These are phyloP conservation scores for Solanum chilense DNA, from an alignment of 257 asterid species.

Conservation along the genomic window DNA sequence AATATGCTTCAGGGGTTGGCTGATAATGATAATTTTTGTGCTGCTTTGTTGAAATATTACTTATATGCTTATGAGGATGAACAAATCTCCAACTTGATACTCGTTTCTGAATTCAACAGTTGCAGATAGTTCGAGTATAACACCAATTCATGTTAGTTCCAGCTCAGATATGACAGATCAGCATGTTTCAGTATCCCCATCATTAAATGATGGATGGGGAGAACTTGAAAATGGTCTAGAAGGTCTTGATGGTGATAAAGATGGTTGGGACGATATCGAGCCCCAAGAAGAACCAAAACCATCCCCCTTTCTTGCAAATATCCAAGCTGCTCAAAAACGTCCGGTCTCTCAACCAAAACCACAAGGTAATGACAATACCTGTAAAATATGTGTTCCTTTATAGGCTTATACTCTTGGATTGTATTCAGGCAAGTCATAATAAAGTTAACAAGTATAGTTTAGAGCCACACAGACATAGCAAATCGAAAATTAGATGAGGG, in stretches of 20 bases:
- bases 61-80: background rate
- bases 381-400: background rate
- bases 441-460: background rate
- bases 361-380: slow-evolving; percentile 38
- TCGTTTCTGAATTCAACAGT: slow-evolving; percentile 23
- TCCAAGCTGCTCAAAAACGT: slow-evolving; percentile 70
- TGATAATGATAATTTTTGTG: background rate
- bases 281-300: slow-evolving; percentile 77
- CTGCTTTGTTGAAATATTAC: background rate
- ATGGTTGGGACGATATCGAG: slow-evolving; percentile 95
- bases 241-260: slow-evolving; percentile 42
- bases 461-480: background rate
- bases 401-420: background rate
- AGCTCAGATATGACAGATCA: slow-evolving; percentile 33
- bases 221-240: slow-evolving; percentile 74
- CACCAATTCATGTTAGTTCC: slow-evolving; percentile 41
- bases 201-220: slow-evolving; percentile 95
- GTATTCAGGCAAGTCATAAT: background rate
- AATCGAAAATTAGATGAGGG: background rate
- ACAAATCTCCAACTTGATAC: slow-evolving; percentile 5
- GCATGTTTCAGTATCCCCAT: slow-evolving; percentile 51
- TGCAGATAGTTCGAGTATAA: slow-evolving; percentile 29
- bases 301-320: slow-evolving; percentile 71
- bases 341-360: slow-evolving; percentile 65
- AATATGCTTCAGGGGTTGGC: background rate